These are phyloP conservation scores for Prunus fruticosa DNA, from an alignment of 306 rosid genomes.

Conservation along the genomic window DNA sequence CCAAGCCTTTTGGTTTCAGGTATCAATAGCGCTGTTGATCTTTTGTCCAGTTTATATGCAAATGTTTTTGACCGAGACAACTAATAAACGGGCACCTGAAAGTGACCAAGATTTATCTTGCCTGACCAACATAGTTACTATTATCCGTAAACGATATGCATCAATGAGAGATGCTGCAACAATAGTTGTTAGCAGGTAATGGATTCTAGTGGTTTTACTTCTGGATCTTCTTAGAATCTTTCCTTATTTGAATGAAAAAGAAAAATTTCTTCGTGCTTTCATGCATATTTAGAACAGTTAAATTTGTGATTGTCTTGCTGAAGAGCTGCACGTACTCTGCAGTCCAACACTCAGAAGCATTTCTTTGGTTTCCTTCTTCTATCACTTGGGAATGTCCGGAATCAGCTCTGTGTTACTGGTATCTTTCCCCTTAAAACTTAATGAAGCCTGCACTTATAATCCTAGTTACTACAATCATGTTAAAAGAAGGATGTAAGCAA, in stretches of 20 bases:
- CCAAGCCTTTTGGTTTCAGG: conserved; percentile 41
- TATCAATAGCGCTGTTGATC: conserved; percentile 55
- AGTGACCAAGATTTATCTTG: conserved; percentile 30
- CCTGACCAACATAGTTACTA: conserved; percentile 35
- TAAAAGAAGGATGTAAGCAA: background rate
- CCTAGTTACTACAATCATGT: background rate
- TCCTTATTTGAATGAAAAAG: background rate
- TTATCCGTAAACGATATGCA: conserved; percentile 46
- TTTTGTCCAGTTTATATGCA: conserved; percentile 61
- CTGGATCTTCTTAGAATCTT: no score
- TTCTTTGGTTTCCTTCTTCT: conserved; percentile 72
- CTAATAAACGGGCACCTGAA: conserved; percentile 6
- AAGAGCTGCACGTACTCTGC: conserved; percentile 28
- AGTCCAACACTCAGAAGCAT: conserved; percentile 71
- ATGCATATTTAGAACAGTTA: background rate
- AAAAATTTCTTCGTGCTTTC: background rate
- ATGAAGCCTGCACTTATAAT: background rate
- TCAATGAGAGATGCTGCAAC: conserved; percentile 62
- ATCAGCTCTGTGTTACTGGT: conserved; percentile 63
- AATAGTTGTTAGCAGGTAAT: conserved; percentile 60
- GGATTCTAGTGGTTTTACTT: background rate
- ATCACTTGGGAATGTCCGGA: conserved; percentile 79
- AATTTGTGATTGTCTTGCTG: background rate
- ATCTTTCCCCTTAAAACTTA: conserved; percentile 14
- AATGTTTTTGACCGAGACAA: conserved; percentile 66